Base-by-base conservation (phyloP, 2,329 filamentous ascomycete genomes). In the Colletotrichum phormii region DNA sequence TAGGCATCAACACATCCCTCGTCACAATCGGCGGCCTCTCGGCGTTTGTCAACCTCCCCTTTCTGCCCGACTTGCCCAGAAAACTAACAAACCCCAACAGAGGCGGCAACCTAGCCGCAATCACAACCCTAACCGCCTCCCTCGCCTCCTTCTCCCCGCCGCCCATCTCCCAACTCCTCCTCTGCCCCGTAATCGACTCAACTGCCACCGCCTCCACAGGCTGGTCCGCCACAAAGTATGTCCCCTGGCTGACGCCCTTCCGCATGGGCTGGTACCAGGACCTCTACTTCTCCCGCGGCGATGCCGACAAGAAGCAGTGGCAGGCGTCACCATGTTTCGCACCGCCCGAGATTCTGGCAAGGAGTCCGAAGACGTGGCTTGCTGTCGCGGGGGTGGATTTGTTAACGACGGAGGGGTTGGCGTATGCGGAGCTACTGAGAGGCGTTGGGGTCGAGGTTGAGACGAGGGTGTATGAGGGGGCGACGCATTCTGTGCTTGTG, bases 181-280 rank as follows among this genome's bases (percentile, higher is more conserved):
- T 82, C 31, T 77, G 80, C 26, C 81, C 81, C 1, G 81, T 82
- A 7, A 76, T 82, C 6, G 81, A 82, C 71, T 82, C 80, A 63
- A 81, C 79, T 2, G 80, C 81, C 4, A 81, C 80, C 3, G 64
- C 57, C 3, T 64, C 71, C 2, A 73, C 73, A 11, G 68, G 37
- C 24, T 77, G 76, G 77, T 37, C 71, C 29, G n/a, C 51, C 8
- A 71, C 66, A 9, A 37, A 49, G 67, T 62, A 76, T 37, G 79
- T 78, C 18, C 80, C 80, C 18, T 83, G 79, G 78, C 78, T 81
- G 29, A 82, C 79, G 1, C 77, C 80, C 5, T 60, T 73, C 3
- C 77, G 81, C 9, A 80, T 83, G 79, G 74, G 75, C n/a, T 82
- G 80, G 79, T 83, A 83, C 64, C 80, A 81, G n/a, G 71, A 76